A percentile compares a stretch with the other conserved stretches of the same genome.
These are phyloP conservation scores for Alectoria sarmentosa DNA, from an alignment of 495 filamentous ascomycete species.

Conservation along the genomic window DNA sequence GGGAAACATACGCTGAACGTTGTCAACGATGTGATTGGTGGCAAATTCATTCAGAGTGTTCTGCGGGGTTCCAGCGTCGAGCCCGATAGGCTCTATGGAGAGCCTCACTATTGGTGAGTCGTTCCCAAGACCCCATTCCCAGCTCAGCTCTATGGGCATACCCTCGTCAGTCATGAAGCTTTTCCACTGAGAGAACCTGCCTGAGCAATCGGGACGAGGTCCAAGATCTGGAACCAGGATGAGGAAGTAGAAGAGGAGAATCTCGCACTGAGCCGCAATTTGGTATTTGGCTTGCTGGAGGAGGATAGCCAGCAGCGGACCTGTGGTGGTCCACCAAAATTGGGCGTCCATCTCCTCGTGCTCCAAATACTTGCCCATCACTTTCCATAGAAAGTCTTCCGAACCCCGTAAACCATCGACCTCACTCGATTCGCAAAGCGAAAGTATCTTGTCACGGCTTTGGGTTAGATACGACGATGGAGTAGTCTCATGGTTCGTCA, in stretches of 20 bases:
- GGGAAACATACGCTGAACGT: constrained; percentile 15
- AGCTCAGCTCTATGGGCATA: constrained; percentile 34
- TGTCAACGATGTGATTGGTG: constrained; percentile 14
- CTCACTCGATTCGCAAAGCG: not conserved
- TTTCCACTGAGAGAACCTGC: constrained; percentile 22
- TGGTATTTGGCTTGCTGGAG: constrained; percentile 21
- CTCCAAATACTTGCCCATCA: not conserved
- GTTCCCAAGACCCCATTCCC: constrained; percentile 26
- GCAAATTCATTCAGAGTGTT: constrained; percentile 27
- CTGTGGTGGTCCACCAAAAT: constrained; percentile 25
- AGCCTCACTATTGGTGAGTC: constrained; percentile 28
- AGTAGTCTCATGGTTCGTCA: too few relatives aligned
- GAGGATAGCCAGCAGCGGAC: constrained; percentile 19
- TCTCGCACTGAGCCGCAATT: constrained; percentile 18
- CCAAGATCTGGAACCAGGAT: constrained; percentile 16
- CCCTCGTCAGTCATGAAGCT: constrained; percentile 38
- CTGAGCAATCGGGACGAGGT: not conserved
- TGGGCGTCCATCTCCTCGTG: not conserved
- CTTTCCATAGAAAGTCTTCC: not conserved
- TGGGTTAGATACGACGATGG: too few relatives aligned
- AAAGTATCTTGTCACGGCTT: not conserved
- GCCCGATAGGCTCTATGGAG: constrained; percentile 31
- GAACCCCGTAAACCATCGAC: not conserved
- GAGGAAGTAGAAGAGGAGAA: constrained; percentile 23
- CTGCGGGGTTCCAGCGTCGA: constrained; percentile 23